phyloP scores from a whole-genome alignment of 352 stramenopile genomes.

The Pythium graminicola region DNA sequence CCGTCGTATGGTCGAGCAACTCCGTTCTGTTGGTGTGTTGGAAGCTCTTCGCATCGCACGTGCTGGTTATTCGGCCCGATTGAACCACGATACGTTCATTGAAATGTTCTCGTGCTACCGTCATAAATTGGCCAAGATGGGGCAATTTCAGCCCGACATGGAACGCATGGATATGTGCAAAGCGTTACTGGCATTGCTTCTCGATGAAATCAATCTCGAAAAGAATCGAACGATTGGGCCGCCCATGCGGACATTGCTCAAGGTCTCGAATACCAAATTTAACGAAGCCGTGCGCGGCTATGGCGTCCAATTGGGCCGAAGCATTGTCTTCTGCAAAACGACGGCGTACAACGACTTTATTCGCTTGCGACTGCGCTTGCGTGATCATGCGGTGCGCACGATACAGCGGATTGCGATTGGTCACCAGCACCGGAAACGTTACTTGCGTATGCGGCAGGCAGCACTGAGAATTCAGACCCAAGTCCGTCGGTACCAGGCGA shows the following conservation, averaged over 20 bases:
- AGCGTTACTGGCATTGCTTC: slow-evolving; percentile 18
- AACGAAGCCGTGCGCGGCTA: slow-evolving; percentile 21
- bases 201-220: slow-evolving; percentile 19
- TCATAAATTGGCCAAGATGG: slow-evolving; percentile 24
- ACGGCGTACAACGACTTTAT: slow-evolving; percentile 31
- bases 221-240: slow-evolving; percentile 9
- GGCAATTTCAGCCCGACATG: background rate
- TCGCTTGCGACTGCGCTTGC: slow-evolving; percentile 19
- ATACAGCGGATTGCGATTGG: slow-evolving; percentile 22
- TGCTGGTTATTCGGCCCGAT: slow-evolving; percentile 93
- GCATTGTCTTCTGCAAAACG: slow-evolving; percentile 36
- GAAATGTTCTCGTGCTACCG: slow-evolving; percentile 66
- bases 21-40: slow-evolving; percentile 95
- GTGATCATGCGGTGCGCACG: slow-evolving; percentile 16
- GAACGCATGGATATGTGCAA: slow-evolving; percentile 18
- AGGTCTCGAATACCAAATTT: slow-evolving; percentile 23
- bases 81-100: slow-evolving; percentile 90
- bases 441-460: slow-evolving; percentile 11
- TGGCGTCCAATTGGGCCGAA: slow-evolving; percentile 30
- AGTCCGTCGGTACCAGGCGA: slow-evolving; percentile 20
- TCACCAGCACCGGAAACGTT: slow-evolving; percentile 14
- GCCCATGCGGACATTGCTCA: slow-evolving; percentile 21
- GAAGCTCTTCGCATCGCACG: slow-evolving; percentile 94
- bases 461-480: slow-evolving; percentile 15
- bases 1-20: slow-evolving; percentile 94